Conservation (phyloP, 2,329 filamentous ascomycete genomes). For the Talaromyces sp. region DNA sequence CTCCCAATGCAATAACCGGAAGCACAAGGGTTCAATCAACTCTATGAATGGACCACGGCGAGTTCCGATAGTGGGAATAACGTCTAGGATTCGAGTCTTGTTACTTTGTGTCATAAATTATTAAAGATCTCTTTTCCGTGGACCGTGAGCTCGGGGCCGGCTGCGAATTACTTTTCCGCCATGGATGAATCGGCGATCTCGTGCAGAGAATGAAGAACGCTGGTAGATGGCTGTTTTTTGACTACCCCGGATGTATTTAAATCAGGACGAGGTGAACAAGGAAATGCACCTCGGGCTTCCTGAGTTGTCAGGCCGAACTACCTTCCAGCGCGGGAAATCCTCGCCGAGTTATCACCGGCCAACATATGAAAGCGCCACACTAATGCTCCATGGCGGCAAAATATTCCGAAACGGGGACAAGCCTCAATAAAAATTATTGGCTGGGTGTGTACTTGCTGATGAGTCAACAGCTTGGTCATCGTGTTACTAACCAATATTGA, state of each 20-base stretch:
- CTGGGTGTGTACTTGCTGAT: background rate
- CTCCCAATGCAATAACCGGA: background rate
- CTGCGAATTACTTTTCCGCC: background rate
- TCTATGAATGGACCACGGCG: background rate
- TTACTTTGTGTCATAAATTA: background rate
- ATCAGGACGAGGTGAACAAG: background rate
- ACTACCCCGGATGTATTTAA: background rate
- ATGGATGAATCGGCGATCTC: background rate
- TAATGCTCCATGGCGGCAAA: background rate
- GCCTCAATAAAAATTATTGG: background rate
- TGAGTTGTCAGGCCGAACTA: background rate
- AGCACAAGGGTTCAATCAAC: background rate
- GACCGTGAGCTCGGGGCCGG: slow-evolving; percentile 3
- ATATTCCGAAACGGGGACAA: background rate
- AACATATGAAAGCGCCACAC: too few relatives aligned
- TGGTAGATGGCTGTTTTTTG: background rate
- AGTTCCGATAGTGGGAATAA: background rate
- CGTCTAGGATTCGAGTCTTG: background rate
- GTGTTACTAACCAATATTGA: background rate
- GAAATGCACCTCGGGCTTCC: background rate
- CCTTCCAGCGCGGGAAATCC: background rate
- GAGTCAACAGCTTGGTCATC: background rate
- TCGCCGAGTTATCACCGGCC: slow-evolving; percentile 5
- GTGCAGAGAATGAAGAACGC: background rate
- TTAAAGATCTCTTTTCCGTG: background rate